Percentiles rank a stretch among this genome's conserved stretches.
These are phyloP conservation scores for Colletotrichum tropicale DNA, from an alignment of 2,329 filamentous ascomycete species.

Conservation along the genomic window DNA sequence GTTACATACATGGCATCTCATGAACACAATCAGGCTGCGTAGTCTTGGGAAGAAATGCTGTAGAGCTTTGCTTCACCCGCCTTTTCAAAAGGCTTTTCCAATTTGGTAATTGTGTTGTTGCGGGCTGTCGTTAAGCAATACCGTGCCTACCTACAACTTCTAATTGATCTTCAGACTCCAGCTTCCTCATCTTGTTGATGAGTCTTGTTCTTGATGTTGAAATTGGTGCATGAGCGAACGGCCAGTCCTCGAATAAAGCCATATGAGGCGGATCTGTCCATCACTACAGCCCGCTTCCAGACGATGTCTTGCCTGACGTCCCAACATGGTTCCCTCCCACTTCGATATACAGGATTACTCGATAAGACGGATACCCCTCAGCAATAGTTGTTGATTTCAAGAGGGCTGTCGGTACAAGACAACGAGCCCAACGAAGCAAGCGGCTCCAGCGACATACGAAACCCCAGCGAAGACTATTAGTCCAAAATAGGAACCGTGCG, in stretches of 20 bases:
- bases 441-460: background rate
- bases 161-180: background rate
- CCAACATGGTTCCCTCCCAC: background rate
- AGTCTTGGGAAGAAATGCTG: background rate
- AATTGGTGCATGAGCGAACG: background rate
- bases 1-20: background rate
- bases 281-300: background rate
- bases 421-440: background rate
- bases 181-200: background rate
- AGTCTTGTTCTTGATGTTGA: background rate
- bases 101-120: background rate
- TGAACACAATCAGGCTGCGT: background rate
- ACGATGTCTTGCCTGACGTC: background rate
- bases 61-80: background rate
- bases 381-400: background rate
- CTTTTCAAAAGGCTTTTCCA: background rate
- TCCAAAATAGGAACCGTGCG: background rate
- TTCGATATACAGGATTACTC: fast-evolving
- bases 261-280: no score
- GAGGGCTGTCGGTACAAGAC: background rate
- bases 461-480: background rate
- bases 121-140: background rate
- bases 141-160: background rate
- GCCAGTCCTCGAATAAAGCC: no score
- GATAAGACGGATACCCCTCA: background rate